Conservation (phyloP, 331 rosid genomes). For the Spiraea crenata region DNA sequence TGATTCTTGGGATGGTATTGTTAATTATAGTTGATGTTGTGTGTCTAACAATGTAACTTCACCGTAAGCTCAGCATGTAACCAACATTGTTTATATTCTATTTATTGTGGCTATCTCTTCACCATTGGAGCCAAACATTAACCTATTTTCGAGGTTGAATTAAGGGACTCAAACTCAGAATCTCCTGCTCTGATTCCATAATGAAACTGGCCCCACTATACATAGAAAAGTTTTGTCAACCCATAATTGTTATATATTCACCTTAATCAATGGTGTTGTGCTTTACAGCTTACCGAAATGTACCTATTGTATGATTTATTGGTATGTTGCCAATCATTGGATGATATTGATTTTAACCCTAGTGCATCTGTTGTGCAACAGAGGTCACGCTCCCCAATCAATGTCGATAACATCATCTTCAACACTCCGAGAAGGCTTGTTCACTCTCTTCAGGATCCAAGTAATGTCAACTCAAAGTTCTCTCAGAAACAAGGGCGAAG, state of each 20-base stretch:
- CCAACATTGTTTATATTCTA: neutral
- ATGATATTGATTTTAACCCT: constrained; percentile 16
- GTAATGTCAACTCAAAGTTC: constrained; percentile 38
- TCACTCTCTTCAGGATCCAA: constrained; percentile 73
- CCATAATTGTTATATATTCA: neutral
- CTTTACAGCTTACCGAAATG: neutral
- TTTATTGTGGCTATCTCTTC: neutral
- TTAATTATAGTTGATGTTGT: neutral
- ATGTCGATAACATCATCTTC: constrained; percentile 48
- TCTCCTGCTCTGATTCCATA: neutral
- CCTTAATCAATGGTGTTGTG: neutral
- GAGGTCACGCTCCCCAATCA: constrained; percentile 47
- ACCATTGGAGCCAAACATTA: neutral
- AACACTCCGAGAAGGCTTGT: constrained; percentile 71
- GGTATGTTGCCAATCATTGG: neutral
- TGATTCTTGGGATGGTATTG: neutral
- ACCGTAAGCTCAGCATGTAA: neutral
- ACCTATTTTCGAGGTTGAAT: neutral
- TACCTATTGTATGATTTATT: neutral
- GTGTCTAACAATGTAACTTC: neutral
- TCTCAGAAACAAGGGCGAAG: constrained; percentile 41
- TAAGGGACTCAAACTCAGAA: neutral
- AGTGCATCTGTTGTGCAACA: constrained; percentile 31
- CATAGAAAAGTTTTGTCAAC: neutral
- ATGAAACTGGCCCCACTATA: neutral